These are phyloP conservation scores for Kodamaea kaohsiungensis DNA, from an alignment of 805 yeast species.

Conservation along the genomic window DNA sequence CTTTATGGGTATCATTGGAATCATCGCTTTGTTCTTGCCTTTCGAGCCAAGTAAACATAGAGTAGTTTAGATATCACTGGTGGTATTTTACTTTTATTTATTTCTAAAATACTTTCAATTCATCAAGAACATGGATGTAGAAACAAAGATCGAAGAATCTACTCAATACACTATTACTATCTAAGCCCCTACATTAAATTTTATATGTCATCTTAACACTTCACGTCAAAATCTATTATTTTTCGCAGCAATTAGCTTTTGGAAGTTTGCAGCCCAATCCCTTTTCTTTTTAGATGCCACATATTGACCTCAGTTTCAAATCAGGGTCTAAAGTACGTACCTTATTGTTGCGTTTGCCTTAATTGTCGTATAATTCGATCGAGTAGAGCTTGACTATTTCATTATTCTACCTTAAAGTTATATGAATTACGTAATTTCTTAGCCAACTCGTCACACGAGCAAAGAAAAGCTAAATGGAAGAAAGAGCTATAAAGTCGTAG, in stretches of 20 bases:
- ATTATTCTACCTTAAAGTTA: too few relatives aligned
- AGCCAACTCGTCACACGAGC: too few relatives aligned
- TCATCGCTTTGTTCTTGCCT: slow-evolving; percentile 33
- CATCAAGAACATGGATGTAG: background rate
- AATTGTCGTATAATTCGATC: background rate
- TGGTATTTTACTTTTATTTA: slow-evolving; percentile 1
- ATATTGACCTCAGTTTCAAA: background rate
- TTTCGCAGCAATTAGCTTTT: slow-evolving; percentile 2
- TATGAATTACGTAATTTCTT: too few relatives aligned
- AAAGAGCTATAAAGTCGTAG: too few relatives aligned
- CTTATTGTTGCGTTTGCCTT: background rate
- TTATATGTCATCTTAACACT: background rate
- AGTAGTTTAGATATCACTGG: slow-evolving; percentile 8
- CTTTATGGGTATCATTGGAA: slow-evolving; percentile 32
- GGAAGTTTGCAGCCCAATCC: background rate
- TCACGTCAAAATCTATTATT: background rate
- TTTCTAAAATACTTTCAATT: background rate
- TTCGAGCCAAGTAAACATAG: slow-evolving; percentile 35
- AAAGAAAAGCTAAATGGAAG: too few relatives aligned
- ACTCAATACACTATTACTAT: too few relatives aligned
- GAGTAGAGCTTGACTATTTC: too few relatives aligned
- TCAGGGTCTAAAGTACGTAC: background rate
- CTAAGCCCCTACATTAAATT: too few relatives aligned
- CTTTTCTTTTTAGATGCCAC: background rate
- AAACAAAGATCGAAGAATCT: too few relatives aligned